A percentile compares a stretch with the other conserved stretches of the same genome.
Evolutionary conservation across 2,329 filamentous ascomycete genomes (phyloP).

Genomic region (Epichloe hybrida): DNA sequence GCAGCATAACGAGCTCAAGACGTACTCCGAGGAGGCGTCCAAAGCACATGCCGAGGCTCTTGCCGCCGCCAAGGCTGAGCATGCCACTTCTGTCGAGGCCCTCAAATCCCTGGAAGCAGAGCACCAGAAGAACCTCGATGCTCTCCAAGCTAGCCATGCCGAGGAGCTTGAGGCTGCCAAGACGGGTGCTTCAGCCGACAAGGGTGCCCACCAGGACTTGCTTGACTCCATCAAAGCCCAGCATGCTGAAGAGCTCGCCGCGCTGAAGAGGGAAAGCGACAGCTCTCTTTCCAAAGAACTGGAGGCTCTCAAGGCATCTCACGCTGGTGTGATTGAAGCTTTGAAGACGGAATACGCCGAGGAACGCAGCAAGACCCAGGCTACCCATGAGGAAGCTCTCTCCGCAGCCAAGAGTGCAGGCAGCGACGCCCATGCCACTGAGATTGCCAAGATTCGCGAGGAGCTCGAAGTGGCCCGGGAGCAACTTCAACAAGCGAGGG

Average conservation of each 20-base stretch:
- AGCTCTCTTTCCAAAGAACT: slow-evolving; percentile 26
- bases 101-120: slow-evolving; percentile 38
- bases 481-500: slow-evolving; percentile 33
- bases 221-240: slow-evolving; percentile 41
- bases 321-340: slow-evolving; percentile 27
- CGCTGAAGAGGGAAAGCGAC: slow-evolving; percentile 29
- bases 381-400: slow-evolving; percentile 19
- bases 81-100: slow-evolving; percentile 29
- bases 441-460: slow-evolving; percentile 17
- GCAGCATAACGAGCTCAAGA: slow-evolving; percentile 38
- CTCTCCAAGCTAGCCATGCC: slow-evolving; percentile 41
- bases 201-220: slow-evolving; percentile 33
- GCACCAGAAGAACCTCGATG: slow-evolving; percentile 40
- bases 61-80: slow-evolving; percentile 28
- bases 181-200: slow-evolving; percentile 35
- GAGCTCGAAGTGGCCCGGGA: slow-evolving; percentile 25
- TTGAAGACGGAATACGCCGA: slow-evolving; percentile 28
- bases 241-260: slow-evolving; percentile 36
- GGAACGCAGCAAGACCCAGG: slow-evolving; percentile 22
- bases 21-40: slow-evolving; percentile 21
- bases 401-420: slow-evolving; percentile 17
- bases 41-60: slow-evolving; percentile 29
- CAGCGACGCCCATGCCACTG: slow-evolving; percentile 15
- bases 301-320: slow-evolving; percentile 28
- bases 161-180: slow-evolving; percentile 45